Evolutionary conservation across 2,329 filamentous ascomycete genomes (phyloP).

Genomic region (Nectriaceae sp.): DNA sequence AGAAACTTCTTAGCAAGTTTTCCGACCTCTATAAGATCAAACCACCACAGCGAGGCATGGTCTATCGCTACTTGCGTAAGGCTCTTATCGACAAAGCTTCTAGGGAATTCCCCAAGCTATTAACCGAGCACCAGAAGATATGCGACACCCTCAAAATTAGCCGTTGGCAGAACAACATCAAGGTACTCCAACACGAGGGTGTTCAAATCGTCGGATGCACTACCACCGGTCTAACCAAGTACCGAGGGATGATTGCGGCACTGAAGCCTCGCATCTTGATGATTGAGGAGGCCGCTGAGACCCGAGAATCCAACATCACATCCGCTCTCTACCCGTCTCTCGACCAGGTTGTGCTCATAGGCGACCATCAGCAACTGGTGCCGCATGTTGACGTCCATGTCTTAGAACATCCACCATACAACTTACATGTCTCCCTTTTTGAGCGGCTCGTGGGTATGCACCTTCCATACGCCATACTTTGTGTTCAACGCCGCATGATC

Average conservation of each 20-base stretch:
- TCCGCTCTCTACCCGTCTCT: slow-evolving; percentile 53
- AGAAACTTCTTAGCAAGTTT: slow-evolving; percentile 10
- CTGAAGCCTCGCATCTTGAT: slow-evolving; percentile 69
- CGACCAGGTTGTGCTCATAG: slow-evolving; percentile 61
- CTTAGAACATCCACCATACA: slow-evolving; percentile 61
- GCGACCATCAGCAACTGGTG: slow-evolving; percentile 79
- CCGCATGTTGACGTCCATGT: slow-evolving; percentile 65
- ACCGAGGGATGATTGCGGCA: slow-evolving; percentile 68
- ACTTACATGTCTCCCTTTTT: slow-evolving; percentile 75
- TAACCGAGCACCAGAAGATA: slow-evolving; percentile 50
- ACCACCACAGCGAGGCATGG: slow-evolving; percentile 54
- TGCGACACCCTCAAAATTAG: slow-evolving; percentile 57
- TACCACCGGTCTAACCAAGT: slow-evolving; percentile 80
- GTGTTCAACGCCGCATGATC: slow-evolving; percentile 64
- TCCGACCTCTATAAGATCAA: slow-evolving; percentile 64
- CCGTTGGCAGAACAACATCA: slow-evolving; percentile 59
- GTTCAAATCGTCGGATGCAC: slow-evolving; percentile 66
- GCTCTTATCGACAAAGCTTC: slow-evolving; percentile 51
- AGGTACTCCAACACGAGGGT: slow-evolving; percentile 35
- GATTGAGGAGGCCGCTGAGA: slow-evolving; percentile 81
- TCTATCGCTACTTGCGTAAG: slow-evolving; percentile 68
- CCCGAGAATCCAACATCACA: slow-evolving; percentile 62
- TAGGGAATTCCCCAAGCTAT: slow-evolving; percentile 48
- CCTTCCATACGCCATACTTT: slow-evolving; percentile 65
- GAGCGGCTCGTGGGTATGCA: slow-evolving; percentile 71